These are phyloP conservation scores for Novymonas esmeraldas DNA, from an alignment of 208 protist genomes.

Conservation along the genomic window DNA sequence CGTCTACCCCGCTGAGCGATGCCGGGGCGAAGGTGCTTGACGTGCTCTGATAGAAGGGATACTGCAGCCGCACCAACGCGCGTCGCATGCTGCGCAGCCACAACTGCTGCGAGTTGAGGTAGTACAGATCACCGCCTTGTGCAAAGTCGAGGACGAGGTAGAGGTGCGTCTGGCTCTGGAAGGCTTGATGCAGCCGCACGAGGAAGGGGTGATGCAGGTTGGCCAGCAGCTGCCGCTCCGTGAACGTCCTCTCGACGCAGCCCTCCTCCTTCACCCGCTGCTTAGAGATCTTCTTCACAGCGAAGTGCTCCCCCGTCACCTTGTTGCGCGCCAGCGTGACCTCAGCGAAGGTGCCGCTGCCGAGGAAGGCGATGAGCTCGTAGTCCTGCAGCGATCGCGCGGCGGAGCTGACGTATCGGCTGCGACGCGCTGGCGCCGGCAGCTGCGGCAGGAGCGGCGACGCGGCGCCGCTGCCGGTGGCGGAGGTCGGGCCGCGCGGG, in stretches of 20 bases:
- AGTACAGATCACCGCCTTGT: conserved; percentile 85
- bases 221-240: conserved; percentile 82
- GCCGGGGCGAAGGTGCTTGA: conserved; percentile 19
- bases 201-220: conserved; percentile 83
- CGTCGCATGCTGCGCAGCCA: conserved; percentile 71
- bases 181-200: conserved; percentile 77
- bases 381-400: conserved; percentile 84
- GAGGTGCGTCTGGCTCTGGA: conserved; percentile 82
- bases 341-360: conserved; percentile 83
- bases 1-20: neutral
- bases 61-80: conserved; percentile 43
- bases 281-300: conserved; percentile 90
- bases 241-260: conserved; percentile 85
- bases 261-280: conserved; percentile 78
- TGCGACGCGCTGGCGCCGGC: neutral
- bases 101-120: conserved; percentile 61
- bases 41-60: conserved; percentile 57
- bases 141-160: conserved; percentile 90
- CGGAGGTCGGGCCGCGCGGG: too few species aligned
- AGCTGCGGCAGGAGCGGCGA: neutral
- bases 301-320: conserved; percentile 68
- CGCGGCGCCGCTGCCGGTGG: neutral
- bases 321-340: conserved; percentile 83
- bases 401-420: conserved; percentile 52
- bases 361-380: conserved; percentile 87